Conservation (phyloP, 1,284 basidiomycete species). For the Rhodotorula mucilaginosa region DNA sequence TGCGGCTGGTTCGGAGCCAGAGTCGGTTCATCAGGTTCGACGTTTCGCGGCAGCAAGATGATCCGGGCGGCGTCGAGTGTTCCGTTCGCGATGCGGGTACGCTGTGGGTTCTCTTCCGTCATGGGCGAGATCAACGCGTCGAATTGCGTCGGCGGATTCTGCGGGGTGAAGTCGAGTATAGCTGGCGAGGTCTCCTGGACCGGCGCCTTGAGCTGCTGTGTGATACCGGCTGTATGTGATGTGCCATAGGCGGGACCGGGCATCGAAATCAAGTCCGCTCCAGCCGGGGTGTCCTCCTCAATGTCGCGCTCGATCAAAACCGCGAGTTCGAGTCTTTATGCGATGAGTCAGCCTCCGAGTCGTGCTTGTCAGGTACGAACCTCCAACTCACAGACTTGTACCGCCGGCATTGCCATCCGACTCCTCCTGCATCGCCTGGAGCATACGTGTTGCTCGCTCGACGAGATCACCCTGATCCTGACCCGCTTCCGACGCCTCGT, state of each 20-base stretch:
- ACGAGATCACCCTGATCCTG: too few species aligned
- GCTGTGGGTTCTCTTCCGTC: background rate
- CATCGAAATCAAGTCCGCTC: too few species aligned
- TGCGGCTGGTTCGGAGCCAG: slow-evolving; percentile 22
- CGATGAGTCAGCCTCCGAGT: background rate
- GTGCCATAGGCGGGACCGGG: background rate
- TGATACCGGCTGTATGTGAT: background rate
- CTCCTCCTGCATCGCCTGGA: too few species aligned
- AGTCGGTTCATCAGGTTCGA: slow-evolving; percentile 24
- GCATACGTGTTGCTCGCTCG: too few species aligned
- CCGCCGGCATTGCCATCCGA: too few species aligned
- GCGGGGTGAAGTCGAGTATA: background rate
- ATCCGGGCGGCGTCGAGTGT: background rate
- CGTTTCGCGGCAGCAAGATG: slow-evolving; percentile 17
- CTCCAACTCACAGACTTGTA: too few species aligned
- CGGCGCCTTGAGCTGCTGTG: background rate
- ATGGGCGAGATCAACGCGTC: background rate
- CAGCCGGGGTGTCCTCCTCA: background rate
- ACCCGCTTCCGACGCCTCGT: too few species aligned
- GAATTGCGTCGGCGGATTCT: slow-evolving; percentile 8
- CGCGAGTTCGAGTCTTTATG: background rate
- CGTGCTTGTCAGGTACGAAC: too few species aligned
- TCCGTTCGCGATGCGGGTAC: background rate
- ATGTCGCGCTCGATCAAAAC: background rate
- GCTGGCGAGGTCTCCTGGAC: background rate